A percentile compares a stretch with the other conserved stretches of the same genome.
Evolutionary conservation across 169 alveolate genomes (phyloP).

Genomic region (Babesia ovata): DNA sequence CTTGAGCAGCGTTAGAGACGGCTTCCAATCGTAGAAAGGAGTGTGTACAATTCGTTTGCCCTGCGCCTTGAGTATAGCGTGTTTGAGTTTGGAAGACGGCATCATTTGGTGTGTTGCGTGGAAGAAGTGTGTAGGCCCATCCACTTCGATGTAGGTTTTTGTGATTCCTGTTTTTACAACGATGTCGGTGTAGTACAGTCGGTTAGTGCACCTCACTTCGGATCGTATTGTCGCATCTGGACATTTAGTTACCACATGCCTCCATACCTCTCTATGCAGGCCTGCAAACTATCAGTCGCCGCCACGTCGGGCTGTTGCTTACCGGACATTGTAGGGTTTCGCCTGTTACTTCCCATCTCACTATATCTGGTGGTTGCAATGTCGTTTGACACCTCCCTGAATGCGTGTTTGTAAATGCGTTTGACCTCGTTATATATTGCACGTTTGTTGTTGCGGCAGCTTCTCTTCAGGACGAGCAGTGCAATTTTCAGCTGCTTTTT

Average conservation of each 20-base stretch:
- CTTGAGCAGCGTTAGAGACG: conserved; percentile 13
- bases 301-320: too few species aligned
- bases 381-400: neutral
- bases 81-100: conserved; percentile 36
- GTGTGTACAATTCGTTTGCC: conserved; percentile 41
- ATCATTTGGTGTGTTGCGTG: conserved; percentile 39
- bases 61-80: conserved; percentile 22
- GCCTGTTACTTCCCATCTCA: neutral
- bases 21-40: conserved; percentile 60
- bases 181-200: conserved; percentile 43
- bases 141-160: conserved; percentile 42
- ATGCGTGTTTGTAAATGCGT: neutral
- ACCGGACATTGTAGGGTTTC: neutral
- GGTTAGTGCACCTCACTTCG: conserved; percentile 33
- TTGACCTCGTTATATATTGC: neutral
- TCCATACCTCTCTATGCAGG: conserved; percentile 55
- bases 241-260: neutral
- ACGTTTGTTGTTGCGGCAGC: neutral
- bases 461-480: neutral
- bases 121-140: conserved; percentile 67
- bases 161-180: conserved; percentile 10
- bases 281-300: conserved; percentile 15
- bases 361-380: neutral
- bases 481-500: conserved; percentile 13
- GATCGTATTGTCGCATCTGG: neutral